Evolutionary conservation across 2,329 filamentous ascomycete genomes (phyloP), one percentile per base, ranked within the genome.

Genomic region (Claviceps fusiformis): DNA sequence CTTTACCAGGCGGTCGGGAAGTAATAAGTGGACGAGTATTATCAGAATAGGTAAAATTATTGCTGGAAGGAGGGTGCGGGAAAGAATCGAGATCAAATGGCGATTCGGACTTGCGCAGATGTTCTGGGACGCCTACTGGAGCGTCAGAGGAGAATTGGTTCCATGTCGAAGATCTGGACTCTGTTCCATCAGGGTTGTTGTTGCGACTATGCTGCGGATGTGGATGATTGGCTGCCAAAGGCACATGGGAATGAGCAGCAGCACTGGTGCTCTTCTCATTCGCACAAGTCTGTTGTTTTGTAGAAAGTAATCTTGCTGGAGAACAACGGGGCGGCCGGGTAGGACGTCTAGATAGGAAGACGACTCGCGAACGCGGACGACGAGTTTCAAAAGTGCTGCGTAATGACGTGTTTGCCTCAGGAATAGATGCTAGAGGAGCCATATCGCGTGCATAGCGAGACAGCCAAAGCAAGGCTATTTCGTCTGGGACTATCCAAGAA

Each of bases 351-450:
- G 67, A 62, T 9, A 63, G 35, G 44, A 65, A 57, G 45, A 66
- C 37, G 29, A 62, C 60, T 50, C 64, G 67, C 3, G 65, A 63
- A 35, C 64, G 60, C 6, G 62, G 60, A 13, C 59, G 56, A 39
- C 53, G 55, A 31, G 54, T 54, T 52, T 51, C 60, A 46, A 48
- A 58, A 17, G 57, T 57, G 46, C 59, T 56, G n/a, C 58, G 55
- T 54, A 61, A 55, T 39, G 56, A 56, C 55, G 60, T 48, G 55
- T 58, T 56, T 55, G 59, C 58, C 54, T 64, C 61, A 27, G 61
- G 56, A 47, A 65, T 66, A 59, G 65, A 64, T 62, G 64, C 60
- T 59, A 62, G 53, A 35, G 59, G 55, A 59, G 59, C 59, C 68
- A 71, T 70, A 49, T 46, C 55, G 54, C n/a, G 50, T 31, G 29